These are phyloP conservation scores for Lasiosphaeria ovina DNA, from an alignment of 495 filamentous ascomycete genomes.

Conservation along the genomic window DNA sequence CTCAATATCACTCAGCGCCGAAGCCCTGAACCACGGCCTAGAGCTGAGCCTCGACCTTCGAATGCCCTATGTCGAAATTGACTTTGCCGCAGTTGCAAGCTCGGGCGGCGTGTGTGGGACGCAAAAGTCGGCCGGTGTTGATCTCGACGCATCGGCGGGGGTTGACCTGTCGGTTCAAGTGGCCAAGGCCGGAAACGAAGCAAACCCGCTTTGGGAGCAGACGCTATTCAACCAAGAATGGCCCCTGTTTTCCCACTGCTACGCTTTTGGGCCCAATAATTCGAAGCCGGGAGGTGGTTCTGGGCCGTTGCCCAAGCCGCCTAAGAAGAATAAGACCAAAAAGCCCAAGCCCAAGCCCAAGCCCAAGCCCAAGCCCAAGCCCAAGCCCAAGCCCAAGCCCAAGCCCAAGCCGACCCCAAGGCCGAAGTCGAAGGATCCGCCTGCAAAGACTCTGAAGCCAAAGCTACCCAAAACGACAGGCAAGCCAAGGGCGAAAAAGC, in stretches of 20 bases:
- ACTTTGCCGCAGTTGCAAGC: not conserved
- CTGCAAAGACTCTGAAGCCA: too few species aligned
- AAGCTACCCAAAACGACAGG: too few species aligned
- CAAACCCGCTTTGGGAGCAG: not conserved
- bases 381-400: too few species aligned
- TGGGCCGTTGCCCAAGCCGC: too few species aligned
- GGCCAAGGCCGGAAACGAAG: not conserved
- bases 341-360: too few species aligned
- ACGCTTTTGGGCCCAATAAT: not conserved
- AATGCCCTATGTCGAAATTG: not conserved
- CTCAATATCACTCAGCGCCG: not conserved
- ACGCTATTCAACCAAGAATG: not conserved
- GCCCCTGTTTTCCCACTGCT: not conserved
- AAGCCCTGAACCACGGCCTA: not conserved
- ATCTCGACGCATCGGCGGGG: not conserved
- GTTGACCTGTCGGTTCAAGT: not conserved
- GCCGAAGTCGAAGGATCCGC: too few species aligned
- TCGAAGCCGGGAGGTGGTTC: not conserved
- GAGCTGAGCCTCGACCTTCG: constrained; percentile 1
- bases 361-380: too few species aligned
- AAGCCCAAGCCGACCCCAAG: too few species aligned
- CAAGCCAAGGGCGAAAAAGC: too few species aligned
- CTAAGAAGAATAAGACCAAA: too few species aligned
- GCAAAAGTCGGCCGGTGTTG: not conserved
- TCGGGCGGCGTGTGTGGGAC: not conserved